Evolutionary conservation across 2,329 filamentous ascomycete genomes (phyloP), one percentile per base, ranked within the genome.

Genomic region (Xylariaceae sp.): DNA sequence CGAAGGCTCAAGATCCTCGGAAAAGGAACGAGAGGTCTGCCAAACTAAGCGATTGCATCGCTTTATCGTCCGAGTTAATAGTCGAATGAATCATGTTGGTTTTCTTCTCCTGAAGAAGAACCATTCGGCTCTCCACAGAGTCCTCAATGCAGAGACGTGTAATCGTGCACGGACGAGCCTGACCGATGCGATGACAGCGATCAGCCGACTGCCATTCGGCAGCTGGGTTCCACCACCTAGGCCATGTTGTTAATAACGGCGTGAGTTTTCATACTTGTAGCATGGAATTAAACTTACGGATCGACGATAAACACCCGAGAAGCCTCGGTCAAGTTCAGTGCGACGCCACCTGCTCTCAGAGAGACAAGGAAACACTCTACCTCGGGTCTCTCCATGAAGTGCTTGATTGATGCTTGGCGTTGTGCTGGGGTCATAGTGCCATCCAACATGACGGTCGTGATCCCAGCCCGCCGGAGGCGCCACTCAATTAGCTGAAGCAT

Each of bases 161-260:
- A 64, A 99, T 95, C 34, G 89, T 89, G 69, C 94, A 97, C 26
- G 92, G 92, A 7, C 94, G 87, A 44, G 86, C 89, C 75, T 99
- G 94, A 30, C 94, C 94, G 63, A 97, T 99, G 52, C 94, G 91
- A 72, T 97, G 94, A 67, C 88, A 91, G 60, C 89, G 83, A 70
- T 99, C 94, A 2, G 94, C 94, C 57, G 88, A 94, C 73, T 99
- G 94, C 94, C 94, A 99, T 74, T 99, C 94, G 0, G 92, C 92
- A n/a, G 92, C 92, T n/a, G 94, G 94, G 63, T 97, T 97, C 94
- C 94, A 99, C 94, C 94, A 97, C 63, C 88, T 91, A 55, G 22
- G 16, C 49, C 49, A 37, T 74, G 62, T 47, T 74, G 62, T 47
- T 43, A 49, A 41, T 46, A 39, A 16, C 13, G 2, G 18, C 19